Conservation (phyloP, 148 eudicot species). For the Limonium bicolor region DNA sequence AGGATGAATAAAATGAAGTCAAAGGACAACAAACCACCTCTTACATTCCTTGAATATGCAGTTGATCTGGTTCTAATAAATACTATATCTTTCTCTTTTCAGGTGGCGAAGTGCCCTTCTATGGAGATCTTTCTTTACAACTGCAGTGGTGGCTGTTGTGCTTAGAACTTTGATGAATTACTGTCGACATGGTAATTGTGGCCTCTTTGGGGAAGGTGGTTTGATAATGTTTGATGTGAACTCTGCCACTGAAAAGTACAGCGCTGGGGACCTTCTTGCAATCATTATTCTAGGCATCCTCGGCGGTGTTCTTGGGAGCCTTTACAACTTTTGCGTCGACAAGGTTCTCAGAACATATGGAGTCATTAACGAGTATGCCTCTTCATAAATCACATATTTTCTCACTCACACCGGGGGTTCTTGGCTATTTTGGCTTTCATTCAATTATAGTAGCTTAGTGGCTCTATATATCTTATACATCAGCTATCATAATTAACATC, state of each 20-base stretch:
- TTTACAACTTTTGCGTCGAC: constrained; percentile 14
- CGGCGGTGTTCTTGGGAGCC: constrained; percentile 14
- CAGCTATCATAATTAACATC: no score
- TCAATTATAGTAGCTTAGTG: no score
- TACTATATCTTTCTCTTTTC: no score
- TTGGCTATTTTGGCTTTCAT: no score
- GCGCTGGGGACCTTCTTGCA: constrained; percentile 7
- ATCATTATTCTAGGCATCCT: constrained; percentile 9
- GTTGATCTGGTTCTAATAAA: no score
- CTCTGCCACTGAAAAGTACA: constrained; percentile 5
- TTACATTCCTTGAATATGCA: no score
- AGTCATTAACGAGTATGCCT: constrained; percentile 16
- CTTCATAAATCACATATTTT: no score
- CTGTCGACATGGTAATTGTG: constrained; percentile 12
- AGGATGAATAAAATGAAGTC: no score
- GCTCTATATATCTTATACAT: no score
- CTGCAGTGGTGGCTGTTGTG: constrained; percentile 15
- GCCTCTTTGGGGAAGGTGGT: constrained; percentile 16
- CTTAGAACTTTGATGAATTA: constrained; percentile 11
- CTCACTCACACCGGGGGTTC: no score
- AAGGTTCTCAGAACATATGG: constrained; percentile 15
- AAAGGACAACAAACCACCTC: no score
- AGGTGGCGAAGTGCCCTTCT: constrained; percentile 21
- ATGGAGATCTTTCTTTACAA: constrained; percentile 17
- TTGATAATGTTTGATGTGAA: constrained; percentile 16